phyloP scores from a whole-genome alignment of 2,329 filamentous ascomycete species.

The Biscogniauxia mediterranea region DNA sequence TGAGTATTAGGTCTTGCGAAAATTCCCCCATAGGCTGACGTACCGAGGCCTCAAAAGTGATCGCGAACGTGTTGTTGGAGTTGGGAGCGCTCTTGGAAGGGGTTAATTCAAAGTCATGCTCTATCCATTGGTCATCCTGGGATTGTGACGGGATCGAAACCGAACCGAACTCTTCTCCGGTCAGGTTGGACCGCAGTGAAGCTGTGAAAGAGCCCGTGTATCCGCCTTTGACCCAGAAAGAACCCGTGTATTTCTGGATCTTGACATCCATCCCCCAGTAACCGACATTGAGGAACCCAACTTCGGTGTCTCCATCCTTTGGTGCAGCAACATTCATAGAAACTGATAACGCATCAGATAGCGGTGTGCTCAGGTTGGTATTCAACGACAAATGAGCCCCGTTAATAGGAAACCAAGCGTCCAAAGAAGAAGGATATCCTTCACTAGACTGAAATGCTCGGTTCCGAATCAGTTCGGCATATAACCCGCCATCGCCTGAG shows the following conservation, averaged over 20 bases:
- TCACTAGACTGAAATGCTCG: slow-evolving; percentile 63
- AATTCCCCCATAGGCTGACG: slow-evolving; percentile 2
- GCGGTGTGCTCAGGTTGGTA: slow-evolving; percentile 42
- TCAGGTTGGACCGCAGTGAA: slow-evolving; percentile 44
- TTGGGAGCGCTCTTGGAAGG: slow-evolving; percentile 47
- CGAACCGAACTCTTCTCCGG: slow-evolving; percentile 43
- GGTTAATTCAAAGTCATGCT: slow-evolving; percentile 47
- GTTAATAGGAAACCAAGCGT: slow-evolving; percentile 45
- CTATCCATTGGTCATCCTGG: slow-evolving; percentile 45
- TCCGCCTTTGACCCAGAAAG: slow-evolving; percentile 51
- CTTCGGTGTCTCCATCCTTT: slow-evolving; percentile 31
- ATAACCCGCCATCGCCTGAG: slow-evolving; percentile 70
- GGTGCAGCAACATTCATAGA: slow-evolving; percentile 46
- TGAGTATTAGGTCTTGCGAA: slow-evolving; percentile 3
- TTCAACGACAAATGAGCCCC: slow-evolving; percentile 46
- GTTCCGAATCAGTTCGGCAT: slow-evolving; percentile 69
- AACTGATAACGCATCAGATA: slow-evolving; percentile 51
- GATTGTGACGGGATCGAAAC: slow-evolving; percentile 46
- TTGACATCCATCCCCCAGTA: slow-evolving; percentile 58
- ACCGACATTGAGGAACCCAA: slow-evolving; percentile 52
- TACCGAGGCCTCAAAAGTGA: slow-evolving; percentile 49
- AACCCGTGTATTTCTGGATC: slow-evolving; percentile 46
- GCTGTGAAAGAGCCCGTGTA: slow-evolving; percentile 48
- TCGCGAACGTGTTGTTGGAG: slow-evolving; percentile 54
- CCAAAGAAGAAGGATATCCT: slow-evolving; percentile 41